Conservation (phyloP, 441 rosid genomes). For the Adansonia gregorii region DNA sequence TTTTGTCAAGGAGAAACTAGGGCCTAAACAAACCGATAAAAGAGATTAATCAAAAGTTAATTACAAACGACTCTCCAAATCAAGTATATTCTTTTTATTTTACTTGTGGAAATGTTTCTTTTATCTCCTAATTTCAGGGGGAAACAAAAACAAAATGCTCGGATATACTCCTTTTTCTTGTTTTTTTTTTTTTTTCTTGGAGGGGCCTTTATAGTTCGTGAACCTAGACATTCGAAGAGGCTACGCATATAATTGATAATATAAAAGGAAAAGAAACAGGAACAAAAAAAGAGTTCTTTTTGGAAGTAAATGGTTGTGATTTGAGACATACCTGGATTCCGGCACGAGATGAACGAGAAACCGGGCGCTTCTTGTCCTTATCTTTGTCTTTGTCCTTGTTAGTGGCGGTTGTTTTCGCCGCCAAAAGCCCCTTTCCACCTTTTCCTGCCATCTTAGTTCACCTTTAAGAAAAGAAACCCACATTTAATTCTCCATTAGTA, state of each 20-base stretch:
- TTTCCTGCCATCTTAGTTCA: constrained; percentile 76
- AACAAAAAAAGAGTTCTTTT: background rate
- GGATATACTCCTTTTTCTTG: background rate
- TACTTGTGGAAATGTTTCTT: background rate
- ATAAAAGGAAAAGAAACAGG: background rate
- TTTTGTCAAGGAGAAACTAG: background rate
- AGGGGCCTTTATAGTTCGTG: background rate
- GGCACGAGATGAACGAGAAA: constrained; percentile 93
- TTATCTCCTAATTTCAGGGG: background rate
- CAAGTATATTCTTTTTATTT: background rate
- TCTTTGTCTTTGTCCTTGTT: constrained; percentile 76
- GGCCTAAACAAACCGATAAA: background rate
- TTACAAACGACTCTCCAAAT: background rate
- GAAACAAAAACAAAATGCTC: background rate
- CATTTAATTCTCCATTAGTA: background rate
- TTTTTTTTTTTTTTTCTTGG: background rate
- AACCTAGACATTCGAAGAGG: background rate
- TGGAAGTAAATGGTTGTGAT: background rate
- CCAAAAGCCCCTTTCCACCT: constrained; percentile 93
- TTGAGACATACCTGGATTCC: constrained; percentile 67
- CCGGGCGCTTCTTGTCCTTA: constrained; percentile 79
- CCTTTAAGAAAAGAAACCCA: background rate
- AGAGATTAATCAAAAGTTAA: background rate
- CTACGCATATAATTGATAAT: background rate
- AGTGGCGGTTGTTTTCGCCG: constrained; percentile 76